Conservation (phyloP, 169 alveolate species). For the Theileria luwenshuni region DNA sequence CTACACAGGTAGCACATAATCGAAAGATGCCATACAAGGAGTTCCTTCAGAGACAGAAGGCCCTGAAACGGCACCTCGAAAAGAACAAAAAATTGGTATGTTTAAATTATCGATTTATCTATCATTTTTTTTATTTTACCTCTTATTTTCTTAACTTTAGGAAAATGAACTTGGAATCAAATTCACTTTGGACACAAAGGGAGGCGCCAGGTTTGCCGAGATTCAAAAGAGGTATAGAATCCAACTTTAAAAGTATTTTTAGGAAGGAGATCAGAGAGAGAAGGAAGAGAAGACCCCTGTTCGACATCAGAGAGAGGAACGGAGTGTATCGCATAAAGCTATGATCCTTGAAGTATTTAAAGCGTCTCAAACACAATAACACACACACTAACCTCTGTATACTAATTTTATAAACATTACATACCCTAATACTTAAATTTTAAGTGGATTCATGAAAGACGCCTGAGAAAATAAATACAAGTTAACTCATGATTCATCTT, state of each 20-base stretch:
- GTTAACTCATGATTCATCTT: no score
- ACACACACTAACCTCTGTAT: background rate
- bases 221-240: conserved; percentile 45
- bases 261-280: conserved; percentile 44
- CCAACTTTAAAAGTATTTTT: background rate
- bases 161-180: conserved; percentile 66
- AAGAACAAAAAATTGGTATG: conserved; percentile 68
- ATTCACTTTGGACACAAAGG: conserved; percentile 47
- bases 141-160: conserved; percentile 16
- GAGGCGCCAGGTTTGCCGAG: conserved; percentile 57
- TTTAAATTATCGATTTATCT: conserved; percentile 8
- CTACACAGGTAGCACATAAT: conserved; percentile 49
- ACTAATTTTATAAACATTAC: no score
- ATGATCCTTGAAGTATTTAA: background rate
- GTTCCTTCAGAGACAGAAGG: conserved; percentile 65
- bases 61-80: conserved; percentile 65
- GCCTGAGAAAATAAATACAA: no score
- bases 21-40: conserved; percentile 75
- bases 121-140: background rate
- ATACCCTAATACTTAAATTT: no score
- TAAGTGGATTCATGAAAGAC: no score
- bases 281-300: conserved; percentile 42
- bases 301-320: conserved; percentile 17
- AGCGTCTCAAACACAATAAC: no score
- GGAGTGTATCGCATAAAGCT: conserved; percentile 28